These are phyloP conservation scores for Fusarium pilosicola DNA, from an alignment of 2,329 filamentous ascomycete species.

Conservation along the genomic window DNA sequence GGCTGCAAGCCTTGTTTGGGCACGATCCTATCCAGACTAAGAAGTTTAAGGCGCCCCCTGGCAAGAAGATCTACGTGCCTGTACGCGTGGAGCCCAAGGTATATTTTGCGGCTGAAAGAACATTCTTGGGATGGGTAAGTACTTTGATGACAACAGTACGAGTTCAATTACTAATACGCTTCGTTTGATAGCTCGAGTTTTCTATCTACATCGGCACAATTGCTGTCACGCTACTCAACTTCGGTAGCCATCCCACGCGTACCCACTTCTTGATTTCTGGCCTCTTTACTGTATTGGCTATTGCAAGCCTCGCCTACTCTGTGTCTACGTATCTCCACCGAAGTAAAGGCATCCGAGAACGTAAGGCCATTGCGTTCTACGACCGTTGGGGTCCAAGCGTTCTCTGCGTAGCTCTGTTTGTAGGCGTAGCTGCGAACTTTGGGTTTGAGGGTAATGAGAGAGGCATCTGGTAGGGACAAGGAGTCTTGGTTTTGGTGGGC, in stretches of 20 bases:
- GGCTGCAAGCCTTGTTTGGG: constrained; percentile 64
- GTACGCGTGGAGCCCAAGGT: constrained; percentile 98
- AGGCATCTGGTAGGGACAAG: constrained; percentile 57
- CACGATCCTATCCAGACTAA: constrained; percentile 64
- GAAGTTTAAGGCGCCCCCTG: constrained; percentile 77
- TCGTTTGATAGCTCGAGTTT: constrained; percentile 79
- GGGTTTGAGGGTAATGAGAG: constrained; percentile 76
- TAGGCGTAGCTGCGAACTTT: constrained; percentile 83
- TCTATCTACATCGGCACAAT: constrained; percentile 93
- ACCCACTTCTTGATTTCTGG: constrained; percentile 76
- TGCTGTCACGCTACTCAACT: constrained; percentile 84
- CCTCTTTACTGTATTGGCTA: constrained; percentile 84
- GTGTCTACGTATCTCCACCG: constrained; percentile 89
- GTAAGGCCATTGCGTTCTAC: constrained; percentile 89
- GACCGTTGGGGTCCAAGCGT: constrained; percentile 86
- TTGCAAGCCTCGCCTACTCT: constrained; percentile 82
- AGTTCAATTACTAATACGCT: background rate
- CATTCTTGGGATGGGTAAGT: constrained; percentile 91
- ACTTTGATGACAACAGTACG: background rate
- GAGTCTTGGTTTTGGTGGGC: background rate
- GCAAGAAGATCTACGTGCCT: constrained; percentile 94
- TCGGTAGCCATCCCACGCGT: constrained; percentile 67
- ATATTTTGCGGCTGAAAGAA: constrained; percentile 94
- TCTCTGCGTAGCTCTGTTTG: constrained; percentile 78
- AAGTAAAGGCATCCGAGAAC: constrained; percentile 82